Conservation (phyloP, 179 eudicot species). For the Actinidia polygama region DNA sequence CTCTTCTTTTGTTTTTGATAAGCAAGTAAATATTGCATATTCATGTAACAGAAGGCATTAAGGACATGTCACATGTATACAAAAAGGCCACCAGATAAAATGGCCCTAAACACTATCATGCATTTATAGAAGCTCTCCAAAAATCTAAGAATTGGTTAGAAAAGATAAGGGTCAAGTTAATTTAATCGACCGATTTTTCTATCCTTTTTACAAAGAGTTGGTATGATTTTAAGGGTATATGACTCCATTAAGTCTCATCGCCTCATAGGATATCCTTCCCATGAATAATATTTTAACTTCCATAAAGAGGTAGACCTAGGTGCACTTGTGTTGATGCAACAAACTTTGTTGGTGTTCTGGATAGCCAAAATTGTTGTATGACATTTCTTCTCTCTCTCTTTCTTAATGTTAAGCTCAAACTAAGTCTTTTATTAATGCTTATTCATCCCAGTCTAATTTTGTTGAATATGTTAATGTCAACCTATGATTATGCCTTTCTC, state of each 20-base stretch:
- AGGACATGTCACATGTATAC: too few species aligned
- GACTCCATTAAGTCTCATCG: neutral
- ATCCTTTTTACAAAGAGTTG: neutral
- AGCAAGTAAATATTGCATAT: too few species aligned
- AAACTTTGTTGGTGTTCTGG: conserved; percentile 3
- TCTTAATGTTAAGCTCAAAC: neutral
- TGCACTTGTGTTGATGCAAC: neutral
- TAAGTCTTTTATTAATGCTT: neutral
- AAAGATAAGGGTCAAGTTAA: too few species aligned
- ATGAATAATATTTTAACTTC: neutral
- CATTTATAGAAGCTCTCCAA: too few species aligned
- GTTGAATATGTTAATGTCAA: neutral
- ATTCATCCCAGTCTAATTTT: neutral
- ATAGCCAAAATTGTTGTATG: neutral
- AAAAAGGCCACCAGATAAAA: too few species aligned
- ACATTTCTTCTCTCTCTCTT: neutral
- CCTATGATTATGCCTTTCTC: neutral
- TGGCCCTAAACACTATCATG: too few species aligned
- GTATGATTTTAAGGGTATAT: neutral
- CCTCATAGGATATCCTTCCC: neutral
- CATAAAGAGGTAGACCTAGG: too few species aligned
- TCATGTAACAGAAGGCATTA: too few species aligned
- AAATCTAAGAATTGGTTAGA: too few species aligned
- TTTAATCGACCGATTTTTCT: too few species aligned
- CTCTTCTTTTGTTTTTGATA: too few species aligned